A percentile compares a stretch with the other conserved stretches of the same genome.
phyloP scores from a whole-genome alignment of 2,329 filamentous ascomycete species.

The Sclerotinia borealis region DNA sequence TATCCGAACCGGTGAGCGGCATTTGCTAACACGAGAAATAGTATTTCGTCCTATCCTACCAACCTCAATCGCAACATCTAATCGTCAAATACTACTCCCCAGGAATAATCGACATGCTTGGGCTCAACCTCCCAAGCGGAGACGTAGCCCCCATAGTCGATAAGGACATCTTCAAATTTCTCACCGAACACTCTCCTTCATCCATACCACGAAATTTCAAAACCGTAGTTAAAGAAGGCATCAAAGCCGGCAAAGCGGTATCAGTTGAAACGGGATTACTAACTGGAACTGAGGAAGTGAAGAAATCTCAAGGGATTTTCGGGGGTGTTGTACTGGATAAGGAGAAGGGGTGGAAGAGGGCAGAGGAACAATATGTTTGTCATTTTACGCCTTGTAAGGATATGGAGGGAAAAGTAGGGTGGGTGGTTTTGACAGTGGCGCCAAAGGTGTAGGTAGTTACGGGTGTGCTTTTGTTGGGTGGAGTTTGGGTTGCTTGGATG shows the following conservation, averaged over 20 bases:
- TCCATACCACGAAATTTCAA: conserved; percentile 41
- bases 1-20: not conserved
- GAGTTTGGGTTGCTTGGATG: not conserved
- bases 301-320: conserved; percentile 18
- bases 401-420: conserved; percentile 31
- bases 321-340: not conserved
- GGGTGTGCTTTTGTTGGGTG: not conserved
- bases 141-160: conserved; percentile 36
- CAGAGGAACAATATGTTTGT: conserved; percentile 28
- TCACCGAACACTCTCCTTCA: conserved; percentile 39
- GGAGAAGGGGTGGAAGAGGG: conserved; percentile 14
- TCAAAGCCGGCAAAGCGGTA: conserved; percentile 24
- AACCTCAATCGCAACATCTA: conserved; percentile 28
- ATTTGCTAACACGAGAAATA: conserved; percentile 18
- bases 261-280: conserved; percentile 28
- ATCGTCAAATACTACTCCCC: conserved; percentile 43
- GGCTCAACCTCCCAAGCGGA: conserved; percentile 34
- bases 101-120: conserved; percentile 43
- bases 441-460: conserved; percentile 19
- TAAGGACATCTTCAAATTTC: conserved; percentile 50
- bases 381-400: conserved; percentile 42
- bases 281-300: conserved; percentile 24
- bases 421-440: conserved; percentile 33
- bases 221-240: conserved; percentile 36
- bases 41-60: conserved; percentile 37